Base-by-base conservation (phyloP, 345 rosid genomes). In the Ceriops decandra region DNA sequence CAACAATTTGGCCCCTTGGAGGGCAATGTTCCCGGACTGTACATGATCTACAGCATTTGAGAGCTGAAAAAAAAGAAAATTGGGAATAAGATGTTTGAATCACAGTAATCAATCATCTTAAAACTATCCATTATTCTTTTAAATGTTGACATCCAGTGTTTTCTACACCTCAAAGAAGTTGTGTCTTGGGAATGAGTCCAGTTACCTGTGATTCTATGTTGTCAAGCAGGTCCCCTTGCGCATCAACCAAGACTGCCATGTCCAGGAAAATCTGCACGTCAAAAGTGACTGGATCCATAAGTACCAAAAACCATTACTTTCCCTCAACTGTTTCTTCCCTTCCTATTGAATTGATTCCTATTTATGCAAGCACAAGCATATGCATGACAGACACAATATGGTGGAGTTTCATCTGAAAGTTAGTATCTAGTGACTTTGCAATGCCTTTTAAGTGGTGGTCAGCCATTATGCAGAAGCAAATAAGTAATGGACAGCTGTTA, bases 241-340 rank as follows among this genome's bases (percentile, higher is more conserved):
- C 92, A 66, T 95, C 96, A 42, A 92, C 98, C 79, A 95, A 72
- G 60, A 92, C 99, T 0, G 98, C 98, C 90, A 95, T 92, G 72
- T 95, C 98, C 61, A 92, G 79, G 81, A 90, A 95, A 75, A 90
- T 77, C 99, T 95, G 90, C 82, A 73, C 47, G 31, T 13, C 3
- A 31, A 57, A 54, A 59, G 65, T 32, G 57, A 68, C 62, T 56
- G 21, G 20, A 59, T 56, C 59, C 59, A 68, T 64, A 51, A 22
- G 13, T 36, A 17, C 58, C 58, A 54, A 54, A 16, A 56, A 24
- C 30, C 17, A 56, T 56, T 27, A 24, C 31, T 22, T 56, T 24
- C 59, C 59, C 59, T 24, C 16, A 24, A 56, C 31, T 11, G 22
- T 56, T 56, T 54, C 11, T 13, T n/a, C 58, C 22, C 15, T 11